Evolutionary conservation across 2,329 filamentous ascomycete species (phyloP).

Genomic region (Aureobasidium sp.): DNA sequence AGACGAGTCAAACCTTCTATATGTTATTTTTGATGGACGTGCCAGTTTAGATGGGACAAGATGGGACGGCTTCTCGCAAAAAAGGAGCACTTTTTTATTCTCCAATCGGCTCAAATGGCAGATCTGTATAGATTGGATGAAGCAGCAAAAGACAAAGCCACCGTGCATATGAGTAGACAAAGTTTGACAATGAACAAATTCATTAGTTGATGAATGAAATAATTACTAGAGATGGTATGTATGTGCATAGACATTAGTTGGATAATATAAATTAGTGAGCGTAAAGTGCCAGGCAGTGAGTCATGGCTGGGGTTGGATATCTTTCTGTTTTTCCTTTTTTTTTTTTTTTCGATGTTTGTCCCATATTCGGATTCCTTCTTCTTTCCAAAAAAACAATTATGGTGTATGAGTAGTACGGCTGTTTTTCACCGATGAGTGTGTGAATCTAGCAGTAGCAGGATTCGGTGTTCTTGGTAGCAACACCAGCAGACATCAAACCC

Average conservation of each 20-base stretch:
- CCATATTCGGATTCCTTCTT: no score
- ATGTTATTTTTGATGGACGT: no score
- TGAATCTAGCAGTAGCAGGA: conserved; percentile 11
- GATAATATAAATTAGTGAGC: conserved; percentile 3
- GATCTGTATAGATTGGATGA: no score
- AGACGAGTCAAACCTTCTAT: no score
- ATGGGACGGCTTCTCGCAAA: no score
- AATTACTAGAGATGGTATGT: conserved; percentile 7
- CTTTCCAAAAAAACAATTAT: background rate
- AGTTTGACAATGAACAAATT: background rate
- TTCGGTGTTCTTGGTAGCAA: conserved; percentile 8
- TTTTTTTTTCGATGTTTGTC: background rate
- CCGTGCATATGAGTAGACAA: no score
- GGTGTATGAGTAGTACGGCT: background rate
- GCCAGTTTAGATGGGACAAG: no score
- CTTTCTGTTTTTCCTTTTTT: background rate
- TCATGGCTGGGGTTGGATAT: background rate
- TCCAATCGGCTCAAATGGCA: no score
- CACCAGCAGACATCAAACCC: conserved; percentile 3
- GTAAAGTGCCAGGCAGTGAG: conserved; percentile 1
- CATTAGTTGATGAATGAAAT: background rate
- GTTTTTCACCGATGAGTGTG: background rate
- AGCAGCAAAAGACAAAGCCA: no score
- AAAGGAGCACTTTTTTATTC: no score
- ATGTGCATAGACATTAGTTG: conserved; percentile 13